Base-by-base conservation (phyloP, 176 grass and related monocot genomes). In the Bothriochloa decipiens region DNA sequence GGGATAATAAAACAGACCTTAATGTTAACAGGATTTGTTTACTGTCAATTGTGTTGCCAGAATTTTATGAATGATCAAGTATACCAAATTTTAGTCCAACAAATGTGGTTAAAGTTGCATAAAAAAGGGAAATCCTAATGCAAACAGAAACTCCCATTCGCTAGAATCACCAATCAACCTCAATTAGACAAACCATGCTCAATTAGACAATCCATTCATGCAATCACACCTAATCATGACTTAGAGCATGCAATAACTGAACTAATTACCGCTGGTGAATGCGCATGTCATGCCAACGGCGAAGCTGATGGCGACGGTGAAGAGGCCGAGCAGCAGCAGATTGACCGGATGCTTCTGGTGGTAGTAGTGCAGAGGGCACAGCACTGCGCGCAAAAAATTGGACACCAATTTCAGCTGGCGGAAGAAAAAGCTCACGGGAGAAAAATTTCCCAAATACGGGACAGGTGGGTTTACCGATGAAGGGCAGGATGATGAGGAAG, bases 281-380 rank as follows among this genome's bases (percentile, higher is more conserved):
- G 90, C 90, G 70, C 92, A 97, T 1, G 90, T 89, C 87, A 94
- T 86, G 45, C 92, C 90, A 36, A 97, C 76, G 20, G 82, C 88
- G 40, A 92, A 91, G 90, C 90, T 94, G 72, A 92, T 92, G 61
- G 88, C 65, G 35, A 91, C 77, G 12, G 95, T 94, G 62, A 95
- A 94, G 85, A 95, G 15, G 47, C 84, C 95, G 17, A 95, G 92
- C 50, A 93, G 82, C 61, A 95, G 67, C 17, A 93, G 86, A 79
- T 95, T 97, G 50, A 95, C 80, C 32, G 95, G 95, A 81, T 94
- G 90, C 83, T 83, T 88, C 79, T 95, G 88, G 84, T 92, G 84
- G 77, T 92, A 97, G 62, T 83, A 89, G 14, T 18, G 70, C 68
- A 92, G 84, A 33, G 92, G 94, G 39, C 81, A 89, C 47, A 97